Evolutionary conservation across 371 early-diverging fungal genomes (phyloP), one percentile per base, ranked within the genome.

Genomic region (Lichtheimia hyalospora): DNA sequence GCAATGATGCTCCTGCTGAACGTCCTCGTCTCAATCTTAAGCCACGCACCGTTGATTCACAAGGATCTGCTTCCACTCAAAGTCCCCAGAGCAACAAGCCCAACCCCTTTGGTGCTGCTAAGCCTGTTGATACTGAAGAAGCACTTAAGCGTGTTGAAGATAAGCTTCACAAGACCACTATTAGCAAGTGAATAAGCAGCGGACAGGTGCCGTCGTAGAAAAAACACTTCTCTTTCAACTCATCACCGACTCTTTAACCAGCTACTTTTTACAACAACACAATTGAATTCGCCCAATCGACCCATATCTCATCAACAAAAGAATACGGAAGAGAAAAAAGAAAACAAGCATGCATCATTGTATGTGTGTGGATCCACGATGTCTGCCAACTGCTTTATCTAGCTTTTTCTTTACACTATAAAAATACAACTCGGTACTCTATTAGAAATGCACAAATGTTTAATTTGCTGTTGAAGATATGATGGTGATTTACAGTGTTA

Each of bases 61-160:
- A 50, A 7, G 12, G 34, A 15, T 16, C 64, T n/a, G 41, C 43
- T 13, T 28, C 54, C 24, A n/a, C 41, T 3, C 12, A 4, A 20
- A 4, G 23, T 23, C 27, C 51, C 42, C 34, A 34, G 34, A 50
- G 68, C 42, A 70, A 49, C 53, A 90, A 88, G 67, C 63, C 87
- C 28, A 92, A 87, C 75, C 94, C 94, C 34, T 94, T 94, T 60
- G 94, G 94, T 52, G 87, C 75, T 20, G 94, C 94, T 59, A 85
- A 77, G 60, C 90, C 94, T 57, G 84, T 90, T 55, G 92, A 94
- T 72, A 88, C 85, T 39, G 79, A 74, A 28, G 87, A 82, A 56
- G 85, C 83, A 21, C 74, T 91, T 71, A 74, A 84, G 34, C 77
- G 84, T 25, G 59, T 90, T n/a, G 94, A 94, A 63, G 89, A 92